Percentiles rank a stretch among this genome's conserved stretches.
phyloP scores from a whole-genome alignment of 176 grass and related monocot species.

The Phoenix roebelenii region DNA sequence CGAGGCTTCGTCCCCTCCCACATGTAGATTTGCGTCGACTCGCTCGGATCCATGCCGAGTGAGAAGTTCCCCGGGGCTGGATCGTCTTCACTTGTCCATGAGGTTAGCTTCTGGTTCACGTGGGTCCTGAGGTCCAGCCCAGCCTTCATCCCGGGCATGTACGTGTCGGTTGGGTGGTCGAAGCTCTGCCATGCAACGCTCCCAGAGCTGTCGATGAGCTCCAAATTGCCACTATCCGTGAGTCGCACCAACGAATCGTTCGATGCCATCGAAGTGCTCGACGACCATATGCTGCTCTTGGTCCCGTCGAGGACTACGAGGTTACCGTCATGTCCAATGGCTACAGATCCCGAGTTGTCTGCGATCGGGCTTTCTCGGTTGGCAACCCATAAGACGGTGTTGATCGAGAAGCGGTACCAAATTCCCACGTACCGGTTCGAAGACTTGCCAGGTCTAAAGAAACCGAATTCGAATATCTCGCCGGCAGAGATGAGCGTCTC shows the following conservation, averaged over 20 bases:
- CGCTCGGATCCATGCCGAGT: conserved; percentile 4
- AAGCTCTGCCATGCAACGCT: conserved; percentile 36
- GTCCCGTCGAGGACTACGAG: conserved; percentile 26
- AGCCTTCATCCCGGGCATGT: conserved; percentile 32
- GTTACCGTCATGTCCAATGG: conserved; percentile 31
- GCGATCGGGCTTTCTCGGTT: conserved; percentile 36
- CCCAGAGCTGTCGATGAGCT: not conserved
- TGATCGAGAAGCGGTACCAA: conserved; percentile 20
- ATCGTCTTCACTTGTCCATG: conserved; percentile 34
- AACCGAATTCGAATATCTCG: conserved; percentile 29
- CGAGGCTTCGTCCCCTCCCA: not conserved
- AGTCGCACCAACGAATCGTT: conserved; percentile 18
- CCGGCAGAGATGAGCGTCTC: conserved; percentile 18
- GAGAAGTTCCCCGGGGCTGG: conserved; percentile 28
- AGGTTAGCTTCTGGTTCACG: conserved; percentile 20
- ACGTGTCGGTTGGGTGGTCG: conserved; percentile 36
- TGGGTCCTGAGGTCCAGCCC: not conserved
- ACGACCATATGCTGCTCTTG: conserved; percentile 18
- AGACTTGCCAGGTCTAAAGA: conserved; percentile 40
- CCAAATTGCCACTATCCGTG: conserved; percentile 29
- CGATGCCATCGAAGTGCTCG: conserved; percentile 1
- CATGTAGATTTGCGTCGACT: not conserved
- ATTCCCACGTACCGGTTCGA: conserved; percentile 40
- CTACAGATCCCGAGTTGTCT: conserved; percentile 30
- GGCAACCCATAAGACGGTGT: conserved; percentile 39